Evolutionary conservation across 2,329 filamentous ascomycete genomes (phyloP), one percentile per base, ranked within the genome.

Genomic region (Aspergillus ochraceus): DNA sequence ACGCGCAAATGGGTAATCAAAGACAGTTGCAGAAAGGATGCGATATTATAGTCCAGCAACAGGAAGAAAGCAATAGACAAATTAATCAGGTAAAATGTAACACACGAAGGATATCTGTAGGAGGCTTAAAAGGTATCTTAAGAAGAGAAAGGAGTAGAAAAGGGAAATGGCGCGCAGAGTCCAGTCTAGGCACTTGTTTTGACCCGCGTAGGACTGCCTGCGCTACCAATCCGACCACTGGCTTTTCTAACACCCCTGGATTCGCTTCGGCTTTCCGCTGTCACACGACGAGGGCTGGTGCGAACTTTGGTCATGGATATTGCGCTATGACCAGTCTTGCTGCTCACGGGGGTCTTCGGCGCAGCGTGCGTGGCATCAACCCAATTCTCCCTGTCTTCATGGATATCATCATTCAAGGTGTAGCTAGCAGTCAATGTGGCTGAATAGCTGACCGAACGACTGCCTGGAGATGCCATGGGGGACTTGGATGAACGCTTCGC

Each of bases 361-460:
- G 64, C 59, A 45, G 66, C 64, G 60, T 73, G 49, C 60, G 64
- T 22, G 60, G 55, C 24, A 55, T 74, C 80, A 68, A 70, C 75
- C 87, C 87, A 73, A 68, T 92, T 92, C 72, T 92, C 89, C 11
- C 85, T 84, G 66, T 92, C 89, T 61, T 89, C 85, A 20, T 79
- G 75, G 24, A 77, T 74, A 42, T 90, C 88, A 68, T 90, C 86
- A 58, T 88, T 83, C 24, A 84, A 76, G 39, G 82, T 81, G 68
- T 87, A 88, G 60, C 86, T 87, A 2, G 89, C 88, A 0, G 89
- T 90, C 12, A 90, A 88, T 3, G 88, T 90, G 3, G 88, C 88
- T 4, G 86, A 88, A 74, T 92, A 90, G 74, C 90, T 92, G 58
- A 90, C 84, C 0, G 91, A 90, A 52, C 91, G 84, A 74, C 83